Base-by-base conservation (phyloP, 2,329 filamentous ascomycete species). In the Fusarium anguioides region DNA sequence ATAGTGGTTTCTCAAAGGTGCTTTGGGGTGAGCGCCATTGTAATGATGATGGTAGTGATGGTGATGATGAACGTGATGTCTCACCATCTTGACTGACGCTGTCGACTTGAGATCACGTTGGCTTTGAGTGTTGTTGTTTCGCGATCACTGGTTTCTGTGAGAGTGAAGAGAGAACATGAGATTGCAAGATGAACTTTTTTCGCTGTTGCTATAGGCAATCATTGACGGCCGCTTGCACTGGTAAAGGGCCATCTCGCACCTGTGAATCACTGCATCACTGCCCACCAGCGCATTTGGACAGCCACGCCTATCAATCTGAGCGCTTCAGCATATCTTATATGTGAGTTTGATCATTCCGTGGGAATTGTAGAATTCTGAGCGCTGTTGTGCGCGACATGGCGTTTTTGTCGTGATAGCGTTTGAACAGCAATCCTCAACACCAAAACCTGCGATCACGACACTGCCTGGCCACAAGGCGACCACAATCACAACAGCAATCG, bases 111-210 rank as follows among this genome's bases (percentile, higher is more conserved):
- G 26, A 14, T 21, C 23, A 7, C 11, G 1, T 11, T 3, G 11
- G 8, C 12, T 7, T 21, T 6, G 20, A 24, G 17, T 14, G 11
- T 14, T 14, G n/a, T 3, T 14, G 10, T 17, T 8, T 26, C 12
- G 3, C 1, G 11, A 35, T 1, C 0, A 1, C 7, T 2, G 5
- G 12, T 18, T 9, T 5, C 11, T 11, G 3, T 1, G n/a, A 46
- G 1, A 12, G 6, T 21, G 26, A 46, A 15, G 20, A 46, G 15
- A 35, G 24, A 14, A 17, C 8, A 7, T 14, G 4, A 45, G 6
- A 11, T 15, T 20, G 10, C 5, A 11, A 21, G 12, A 15, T 0
- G 14, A 21, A 4, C 2, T 14, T 6, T 4, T 8, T 2, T n/a
- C n/a, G n/a, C n/a, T 20, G 41, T 24, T 46, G 20, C 20, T 37